A percentile compares a stretch with the other conserved stretches of the same genome.
Conservation (phyloP, 129 eudicot species). For the Ambrosia trifida region DNA sequence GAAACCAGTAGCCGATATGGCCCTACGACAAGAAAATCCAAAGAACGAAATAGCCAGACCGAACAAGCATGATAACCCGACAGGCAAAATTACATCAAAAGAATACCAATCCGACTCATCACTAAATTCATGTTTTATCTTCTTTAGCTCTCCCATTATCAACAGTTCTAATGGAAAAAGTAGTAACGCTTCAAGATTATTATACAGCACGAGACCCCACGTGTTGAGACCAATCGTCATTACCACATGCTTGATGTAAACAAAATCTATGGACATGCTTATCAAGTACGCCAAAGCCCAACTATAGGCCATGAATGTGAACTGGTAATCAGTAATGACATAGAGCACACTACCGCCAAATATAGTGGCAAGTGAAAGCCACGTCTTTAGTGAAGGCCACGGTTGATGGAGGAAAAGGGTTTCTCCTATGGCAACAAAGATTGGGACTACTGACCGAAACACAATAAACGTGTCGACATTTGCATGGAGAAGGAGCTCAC, state of each 20-base stretch:
- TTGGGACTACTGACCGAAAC: conserved; percentile 89
- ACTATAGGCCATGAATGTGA: conserved; percentile 80
- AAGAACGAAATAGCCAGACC: conserved; percentile 97
- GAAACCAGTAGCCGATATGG: conserved; percentile 98
- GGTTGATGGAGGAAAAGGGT: conserved; percentile 88
- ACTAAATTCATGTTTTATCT: conserved; percentile 76
- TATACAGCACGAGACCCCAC: conserved; percentile 96
- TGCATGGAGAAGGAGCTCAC: conserved; percentile 98
- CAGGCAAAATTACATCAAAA: conserved; percentile 78
- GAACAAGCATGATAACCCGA: conserved; percentile 84
- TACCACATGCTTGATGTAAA: conserved; percentile 95
- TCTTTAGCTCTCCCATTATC: conserved; percentile 92
- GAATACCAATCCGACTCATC: conserved; percentile 93
- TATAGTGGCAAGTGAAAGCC: conserved; percentile 84
- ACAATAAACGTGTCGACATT: conserved; percentile 95
- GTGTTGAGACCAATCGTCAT: conserved; percentile 98
- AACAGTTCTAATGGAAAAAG: conserved; percentile 90
- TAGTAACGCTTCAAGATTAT: conserved; percentile 92
- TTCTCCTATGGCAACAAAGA: conserved; percentile 96
- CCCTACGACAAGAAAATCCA: conserved; percentile 95
- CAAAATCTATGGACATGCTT: conserved; percentile 98
- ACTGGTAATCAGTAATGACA: conserved; percentile 91
- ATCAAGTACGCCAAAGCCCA: conserved; percentile 94
- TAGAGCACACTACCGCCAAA: conserved; percentile 90
- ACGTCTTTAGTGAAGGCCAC: conserved; percentile 86